phyloP scores from a whole-genome alignment of 257 asterid species.

The Capsicum baccatum region DNA sequence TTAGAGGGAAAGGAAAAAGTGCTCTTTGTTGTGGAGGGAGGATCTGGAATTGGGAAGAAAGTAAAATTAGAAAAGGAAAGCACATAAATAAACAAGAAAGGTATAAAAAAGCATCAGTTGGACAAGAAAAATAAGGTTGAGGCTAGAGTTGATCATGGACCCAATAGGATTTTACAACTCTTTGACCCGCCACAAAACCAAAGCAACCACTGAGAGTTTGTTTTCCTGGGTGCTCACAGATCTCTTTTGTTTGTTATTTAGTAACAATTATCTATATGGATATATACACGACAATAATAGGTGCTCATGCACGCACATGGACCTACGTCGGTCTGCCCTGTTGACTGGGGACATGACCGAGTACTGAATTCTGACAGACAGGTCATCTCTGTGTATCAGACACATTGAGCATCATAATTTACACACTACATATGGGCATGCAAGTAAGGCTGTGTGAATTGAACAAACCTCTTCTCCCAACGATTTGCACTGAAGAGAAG shows the following conservation, averaged over 20 bases:
- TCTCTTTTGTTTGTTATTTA: neutral
- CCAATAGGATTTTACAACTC: neutral
- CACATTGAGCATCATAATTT: neutral
- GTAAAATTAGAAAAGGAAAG: neutral
- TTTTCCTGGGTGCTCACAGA: conserved; percentile 5
- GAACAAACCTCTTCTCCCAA: conserved; percentile 85
- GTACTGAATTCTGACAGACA: neutral
- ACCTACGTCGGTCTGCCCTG: neutral
- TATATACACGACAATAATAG: neutral
- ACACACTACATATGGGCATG: neutral
- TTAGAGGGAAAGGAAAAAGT: neutral
- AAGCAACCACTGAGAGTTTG: neutral
- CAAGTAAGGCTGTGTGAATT: neutral
- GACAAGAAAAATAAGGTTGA: neutral
- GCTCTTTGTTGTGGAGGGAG: neutral
- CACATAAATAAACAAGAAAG: neutral
- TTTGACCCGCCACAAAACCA: neutral
- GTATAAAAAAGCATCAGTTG: neutral
- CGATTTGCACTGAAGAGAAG: conserved; percentile 96
- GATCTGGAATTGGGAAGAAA: neutral
- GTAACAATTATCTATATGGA: neutral
- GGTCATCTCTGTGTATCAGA: neutral
- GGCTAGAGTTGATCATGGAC: neutral
- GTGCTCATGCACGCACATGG: neutral
- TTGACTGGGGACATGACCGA: neutral